Conservation (phyloP, 2,329 filamentous ascomycete species). For the Xylariaceae sp. region DNA sequence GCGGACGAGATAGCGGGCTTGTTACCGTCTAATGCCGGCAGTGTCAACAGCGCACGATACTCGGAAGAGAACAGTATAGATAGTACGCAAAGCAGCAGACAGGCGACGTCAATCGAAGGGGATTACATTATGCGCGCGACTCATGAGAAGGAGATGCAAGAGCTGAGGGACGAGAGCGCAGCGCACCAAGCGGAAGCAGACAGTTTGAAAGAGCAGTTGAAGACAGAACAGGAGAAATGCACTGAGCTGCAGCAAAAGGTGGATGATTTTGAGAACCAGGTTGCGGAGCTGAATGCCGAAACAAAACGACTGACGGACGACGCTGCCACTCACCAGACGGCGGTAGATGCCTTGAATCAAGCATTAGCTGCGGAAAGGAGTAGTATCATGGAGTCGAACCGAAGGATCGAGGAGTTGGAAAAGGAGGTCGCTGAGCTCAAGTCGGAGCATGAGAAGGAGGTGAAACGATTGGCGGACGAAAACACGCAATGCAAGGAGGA, state of each 20-base stretch:
- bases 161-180: not conserved
- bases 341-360: too few species aligned
- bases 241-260: too few species aligned
- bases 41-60: too few species aligned
- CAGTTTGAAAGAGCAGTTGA: not conserved
- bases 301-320: too few species aligned
- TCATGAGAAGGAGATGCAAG: not conserved
- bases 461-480: not conserved
- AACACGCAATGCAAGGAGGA: not conserved
- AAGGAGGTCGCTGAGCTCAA: conserved; percentile 4
- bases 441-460: not conserved
- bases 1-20: too few species aligned
- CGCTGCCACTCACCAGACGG: too few species aligned
- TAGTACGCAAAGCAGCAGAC: not conserved
- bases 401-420: conserved; percentile 4
- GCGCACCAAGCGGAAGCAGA: not conserved
- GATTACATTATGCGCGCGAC: not conserved
- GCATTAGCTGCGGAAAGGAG: too few species aligned
- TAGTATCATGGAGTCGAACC: not conserved
- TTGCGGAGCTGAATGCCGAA: too few species aligned
- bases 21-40: too few species aligned
- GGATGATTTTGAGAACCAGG: too few species aligned
- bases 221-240: too few species aligned
- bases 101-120: too few species aligned
- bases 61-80: not conserved